Percentiles rank a stretch among this genome's conserved stretches.
Evolutionary conservation across 179 eudicot genomes (phyloP).

Genomic region (Carnegiea gigantea): DNA sequence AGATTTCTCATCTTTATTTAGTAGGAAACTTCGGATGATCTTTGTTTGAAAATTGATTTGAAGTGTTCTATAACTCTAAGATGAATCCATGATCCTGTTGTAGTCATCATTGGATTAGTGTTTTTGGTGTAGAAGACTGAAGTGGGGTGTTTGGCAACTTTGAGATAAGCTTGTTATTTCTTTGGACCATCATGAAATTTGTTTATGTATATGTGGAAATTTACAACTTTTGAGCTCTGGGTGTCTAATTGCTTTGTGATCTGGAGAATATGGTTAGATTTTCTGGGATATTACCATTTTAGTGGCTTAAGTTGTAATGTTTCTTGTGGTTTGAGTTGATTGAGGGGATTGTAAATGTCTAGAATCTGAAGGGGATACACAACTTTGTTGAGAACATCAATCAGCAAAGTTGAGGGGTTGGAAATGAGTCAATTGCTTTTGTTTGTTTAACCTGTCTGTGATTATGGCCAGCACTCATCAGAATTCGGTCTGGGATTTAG

Average conservation of each 20-base stretch:
- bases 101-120: not conserved
- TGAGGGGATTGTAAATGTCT: not conserved
- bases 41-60: not conserved
- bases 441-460: not conserved
- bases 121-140: not conserved
- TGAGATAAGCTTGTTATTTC: not conserved
- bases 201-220: not conserved
- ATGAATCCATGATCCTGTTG: not conserved
- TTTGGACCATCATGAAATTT: not conserved
- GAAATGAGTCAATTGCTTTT: not conserved
- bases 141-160: not conserved
- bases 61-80: not conserved
- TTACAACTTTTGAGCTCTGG: not conserved
- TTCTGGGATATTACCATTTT: not conserved
- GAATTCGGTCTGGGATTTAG: slow-evolving; percentile 10
- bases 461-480: not conserved
- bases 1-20: not conserved
- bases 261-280: slow-evolving; percentile 2
- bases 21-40: not conserved
- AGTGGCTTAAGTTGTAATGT: not conserved
- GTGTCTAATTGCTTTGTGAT: slow-evolving; percentile 3
- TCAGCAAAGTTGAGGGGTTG: not conserved
- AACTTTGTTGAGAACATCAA: slow-evolving; percentile 1
- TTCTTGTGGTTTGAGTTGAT: slow-evolving; percentile 10
- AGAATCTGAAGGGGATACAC: slow-evolving; percentile 8